Conservation (phyloP, 2,329 filamentous ascomycete genomes). For the Arthroderma uncinatum region DNA sequence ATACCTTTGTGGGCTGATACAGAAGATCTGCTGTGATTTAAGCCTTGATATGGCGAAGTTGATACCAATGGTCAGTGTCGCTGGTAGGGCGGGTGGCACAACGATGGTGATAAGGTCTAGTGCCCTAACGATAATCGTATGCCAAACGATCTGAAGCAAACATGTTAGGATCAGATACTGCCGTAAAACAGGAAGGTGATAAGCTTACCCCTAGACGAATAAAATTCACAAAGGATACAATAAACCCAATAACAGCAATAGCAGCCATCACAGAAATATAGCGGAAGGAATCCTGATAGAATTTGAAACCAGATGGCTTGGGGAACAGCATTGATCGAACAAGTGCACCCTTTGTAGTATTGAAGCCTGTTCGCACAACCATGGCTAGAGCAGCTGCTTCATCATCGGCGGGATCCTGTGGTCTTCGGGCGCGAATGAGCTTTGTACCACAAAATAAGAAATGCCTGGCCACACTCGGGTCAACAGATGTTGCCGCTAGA, state of each 20-base stretch:
- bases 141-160: conserved; percentile 55
- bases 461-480: conserved; percentile 71
- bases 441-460: conserved; percentile 94
- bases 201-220: conserved; percentile 53
- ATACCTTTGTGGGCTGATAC: conserved; percentile 77
- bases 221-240: conserved; percentile 89
- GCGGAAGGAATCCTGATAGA: conserved; percentile 92
- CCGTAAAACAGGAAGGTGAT: neutral
- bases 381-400: conserved; percentile 87
- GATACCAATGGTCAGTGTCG: conserved; percentile 89
- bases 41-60: conserved; percentile 84
- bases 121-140: conserved; percentile 81
- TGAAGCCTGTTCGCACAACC: conserved; percentile 89
- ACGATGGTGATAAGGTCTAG: conserved; percentile 96
- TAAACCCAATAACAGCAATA: conserved; percentile 75
- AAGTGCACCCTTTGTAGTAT: conserved; percentile 90
- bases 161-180: conserved; percentile 16
- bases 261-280: conserved; percentile 95
- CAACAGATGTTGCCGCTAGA: conserved; percentile 67
- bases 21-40: conserved; percentile 86
- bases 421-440: conserved; percentile 78
- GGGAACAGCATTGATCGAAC: conserved; percentile 98
- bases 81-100: conserved; percentile 85
- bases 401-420: conserved; percentile 72
- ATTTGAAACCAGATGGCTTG: conserved; percentile 96